These are phyloP conservation scores for Flueggea neowawraea DNA, from an alignment of 441 rosid genomes.

Conservation along the genomic window DNA sequence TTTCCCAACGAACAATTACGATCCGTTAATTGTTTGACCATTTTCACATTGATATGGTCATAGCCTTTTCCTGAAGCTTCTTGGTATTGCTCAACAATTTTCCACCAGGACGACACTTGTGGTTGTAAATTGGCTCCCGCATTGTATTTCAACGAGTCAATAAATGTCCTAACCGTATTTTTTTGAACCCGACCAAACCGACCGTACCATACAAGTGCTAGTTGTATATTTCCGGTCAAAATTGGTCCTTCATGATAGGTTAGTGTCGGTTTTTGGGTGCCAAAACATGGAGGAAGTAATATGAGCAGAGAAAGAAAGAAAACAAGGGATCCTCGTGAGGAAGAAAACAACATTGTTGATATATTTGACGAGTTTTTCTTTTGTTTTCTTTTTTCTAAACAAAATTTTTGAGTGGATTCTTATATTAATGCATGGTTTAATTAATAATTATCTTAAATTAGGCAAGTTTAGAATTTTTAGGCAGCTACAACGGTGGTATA, in stretches of 20 bases:
- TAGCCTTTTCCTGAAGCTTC: constrained; percentile 13
- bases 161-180: constrained; percentile 34
- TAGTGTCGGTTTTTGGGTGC: constrained; percentile 2
- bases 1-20: constrained; percentile 34
- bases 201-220: constrained; percentile 64
- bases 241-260: constrained; percentile 39
- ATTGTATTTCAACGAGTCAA: constrained; percentile 42
- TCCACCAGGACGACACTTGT: constrained; percentile 61
- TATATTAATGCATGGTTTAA: no score
- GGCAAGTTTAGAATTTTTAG: no score
- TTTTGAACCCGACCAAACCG: constrained; percentile 38
- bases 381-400: no score
- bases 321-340: neutral
- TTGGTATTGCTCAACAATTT: constrained; percentile 52
- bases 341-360: constrained; percentile 2
- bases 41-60: constrained; percentile 30
- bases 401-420: no score
- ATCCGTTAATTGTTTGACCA: constrained; percentile 32
- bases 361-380: no score
- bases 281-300: constrained; percentile 5
- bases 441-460: no score
- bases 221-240: constrained; percentile 37
- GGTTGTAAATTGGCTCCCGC: constrained; percentile 30
- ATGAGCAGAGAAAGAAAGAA: constrained; percentile 11
- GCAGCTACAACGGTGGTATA: no score